Evolutionary conservation across 2,329 filamentous ascomycete species (phyloP), one percentile per base, ranked within the genome.

Genomic region (Aspergillus japonicus): DNA sequence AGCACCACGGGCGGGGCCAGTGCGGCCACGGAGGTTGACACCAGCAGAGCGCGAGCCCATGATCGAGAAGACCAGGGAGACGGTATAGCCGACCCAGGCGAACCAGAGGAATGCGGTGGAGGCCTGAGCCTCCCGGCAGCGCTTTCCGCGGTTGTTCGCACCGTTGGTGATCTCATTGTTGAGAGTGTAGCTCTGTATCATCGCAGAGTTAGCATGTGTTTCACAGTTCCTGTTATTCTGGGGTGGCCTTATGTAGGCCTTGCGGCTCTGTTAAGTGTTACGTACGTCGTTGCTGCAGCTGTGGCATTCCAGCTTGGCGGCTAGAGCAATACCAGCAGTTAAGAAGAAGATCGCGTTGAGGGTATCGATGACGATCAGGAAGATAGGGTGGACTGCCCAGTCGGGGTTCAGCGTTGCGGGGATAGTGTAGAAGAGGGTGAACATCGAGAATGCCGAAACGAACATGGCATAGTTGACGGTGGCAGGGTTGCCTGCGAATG

Each of bases 391-490:
- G 31, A 76, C 63, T 14, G 73, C 70, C 66, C 79, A 75, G 60
- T 70, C 70, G 0, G 73, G 63, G 54, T 77, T 78, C 59, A 77
- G 71, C 0, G 78, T 72, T 3, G 78, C 77, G 1, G 77, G 75
- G 50, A 82, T 62, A 44, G 82, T 71, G 66, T 82, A 83, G 68
- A 83, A 70, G 6, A 83, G 72, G 4, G 81, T 73, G 21, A 83
- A 58, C 69, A 82, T 76, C 11, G 76, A 76, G 63, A 82, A 83
- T 1, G 78, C 77, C 10, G 78, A 67, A 7, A 75, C 70, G 63
- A 81, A 83, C 71, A 83, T 81, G 62, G 75, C 67, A 69, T 81
- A 84, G 72, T 84, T 83, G 76, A 89, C 78, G 54, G 85, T 80
- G 23, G 82, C 78, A 2, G 85, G 82, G 67, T 85, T 84, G 29